These are phyloP conservation scores for Pyrenopolyporus hunteri DNA, from an alignment of 495 filamentous ascomycete genomes.

Conservation along the genomic window DNA sequence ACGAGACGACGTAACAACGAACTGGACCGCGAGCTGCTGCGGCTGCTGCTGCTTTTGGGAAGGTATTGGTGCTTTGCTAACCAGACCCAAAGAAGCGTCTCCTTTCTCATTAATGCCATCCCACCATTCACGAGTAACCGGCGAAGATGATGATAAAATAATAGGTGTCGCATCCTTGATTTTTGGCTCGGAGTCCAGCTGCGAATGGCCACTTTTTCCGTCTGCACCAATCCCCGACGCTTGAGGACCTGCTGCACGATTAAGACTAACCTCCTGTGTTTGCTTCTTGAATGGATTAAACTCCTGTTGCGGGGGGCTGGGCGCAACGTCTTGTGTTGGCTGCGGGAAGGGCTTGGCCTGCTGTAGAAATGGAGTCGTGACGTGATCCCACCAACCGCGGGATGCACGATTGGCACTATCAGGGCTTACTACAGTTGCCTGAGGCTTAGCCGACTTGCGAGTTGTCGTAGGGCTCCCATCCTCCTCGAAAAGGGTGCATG, in stretches of 20 bases:
- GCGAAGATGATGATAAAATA: not conserved
- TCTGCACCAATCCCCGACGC: slow-evolving; percentile 47
- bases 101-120: slow-evolving; percentile 41
- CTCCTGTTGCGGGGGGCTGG: slow-evolving; percentile 23
- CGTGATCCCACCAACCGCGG: slow-evolving; percentile 86
- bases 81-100: slow-evolving; percentile 26
- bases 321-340: slow-evolving; percentile 33
- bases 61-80: slow-evolving; percentile 21
- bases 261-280: slow-evolving; percentile 5
- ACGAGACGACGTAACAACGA: slow-evolving; percentile 19
- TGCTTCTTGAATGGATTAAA: slow-evolving; percentile 27
- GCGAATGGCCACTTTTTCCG: slow-evolving; percentile 40
- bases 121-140: slow-evolving; percentile 45
- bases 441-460: slow-evolving; percentile 44
- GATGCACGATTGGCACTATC: slow-evolving; percentile 62
- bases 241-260: slow-evolving; percentile 4
- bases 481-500: slow-evolving; percentile 57
- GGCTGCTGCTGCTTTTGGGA: no score
- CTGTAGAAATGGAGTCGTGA: slow-evolving; percentile 73
- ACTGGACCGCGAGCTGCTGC: slow-evolving; percentile 2
- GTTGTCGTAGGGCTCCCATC: slow-evolving; percentile 47
- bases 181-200: not conserved
- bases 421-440: slow-evolving; percentile 36
- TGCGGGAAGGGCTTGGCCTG: slow-evolving; percentile 48
- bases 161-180: not conserved